Conservation (phyloP, 129 eudicot genomes). For the Centrapalus pauciflorus region DNA sequence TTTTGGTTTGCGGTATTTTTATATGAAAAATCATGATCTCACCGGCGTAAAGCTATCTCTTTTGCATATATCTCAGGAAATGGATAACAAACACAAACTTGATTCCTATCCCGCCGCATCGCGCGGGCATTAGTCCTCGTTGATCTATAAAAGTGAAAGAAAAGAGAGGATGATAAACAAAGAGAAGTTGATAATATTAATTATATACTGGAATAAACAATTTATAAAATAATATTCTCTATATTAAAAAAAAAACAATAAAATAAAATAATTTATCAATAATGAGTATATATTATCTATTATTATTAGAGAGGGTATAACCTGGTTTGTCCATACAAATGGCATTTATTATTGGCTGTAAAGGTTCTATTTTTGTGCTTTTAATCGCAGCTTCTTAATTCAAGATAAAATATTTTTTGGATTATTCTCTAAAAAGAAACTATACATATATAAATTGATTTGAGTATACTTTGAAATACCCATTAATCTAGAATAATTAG, state of each 20-base stretch:
- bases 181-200: neutral
- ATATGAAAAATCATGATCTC: too few species aligned
- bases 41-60: too few species aligned
- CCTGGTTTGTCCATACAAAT: neutral
- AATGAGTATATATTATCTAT: neutral
- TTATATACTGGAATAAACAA: neutral
- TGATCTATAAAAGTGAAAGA: too few species aligned
- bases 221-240: neutral
- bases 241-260: neutral
- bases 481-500: slow-evolving; percentile 6
- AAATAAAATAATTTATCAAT: neutral
- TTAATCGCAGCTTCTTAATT: neutral
- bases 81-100: too few species aligned
- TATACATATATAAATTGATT: neutral
- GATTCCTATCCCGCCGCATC: too few species aligned
- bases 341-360: neutral
- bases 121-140: too few species aligned
- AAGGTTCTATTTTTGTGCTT: neutral
- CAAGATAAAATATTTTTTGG: neutral
- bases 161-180: neutral
- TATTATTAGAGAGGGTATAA: neutral
- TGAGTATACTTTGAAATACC: slow-evolving; percentile 20
- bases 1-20: too few species aligned
- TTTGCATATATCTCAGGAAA: too few species aligned
- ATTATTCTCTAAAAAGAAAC: neutral